Percentiles rank a stretch among this genome's conserved stretches.
Evolutionary conservation across 345 rosid species (phyloP).

Genomic region (Acer negundo): DNA sequence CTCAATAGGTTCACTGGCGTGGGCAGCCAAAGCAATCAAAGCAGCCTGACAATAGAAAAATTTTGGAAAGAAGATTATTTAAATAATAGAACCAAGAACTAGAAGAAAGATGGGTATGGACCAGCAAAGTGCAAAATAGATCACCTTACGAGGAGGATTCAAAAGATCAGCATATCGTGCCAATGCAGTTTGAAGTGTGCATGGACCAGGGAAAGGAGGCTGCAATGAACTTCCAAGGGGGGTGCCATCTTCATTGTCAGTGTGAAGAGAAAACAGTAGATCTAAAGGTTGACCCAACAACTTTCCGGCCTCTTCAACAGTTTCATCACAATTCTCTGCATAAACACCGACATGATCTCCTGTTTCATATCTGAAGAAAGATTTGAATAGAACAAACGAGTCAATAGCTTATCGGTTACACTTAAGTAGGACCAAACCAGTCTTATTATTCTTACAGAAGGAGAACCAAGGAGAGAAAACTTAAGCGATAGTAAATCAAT

Average conservation of each 20-base stretch:
- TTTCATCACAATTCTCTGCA: constrained; percentile 71
- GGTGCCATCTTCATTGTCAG: constrained; percentile 77
- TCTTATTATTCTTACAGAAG: neutral
- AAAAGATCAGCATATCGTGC: constrained; percentile 75
- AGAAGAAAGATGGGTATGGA: constrained; percentile 13
- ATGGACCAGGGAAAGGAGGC: constrained; percentile 85
- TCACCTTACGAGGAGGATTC: constrained; percentile 83
- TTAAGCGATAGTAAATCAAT: neutral
- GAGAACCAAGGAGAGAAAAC: neutral
- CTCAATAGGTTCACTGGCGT: constrained; percentile 84
- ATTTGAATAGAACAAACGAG: neutral
- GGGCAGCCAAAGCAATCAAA: constrained; percentile 84
- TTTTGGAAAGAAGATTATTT: neutral
- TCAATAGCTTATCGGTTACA: neutral
- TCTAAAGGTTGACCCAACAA: constrained; percentile 71
- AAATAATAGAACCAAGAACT: neutral
- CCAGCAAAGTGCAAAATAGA: constrained; percentile 1
- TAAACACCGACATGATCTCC: constrained; percentile 77
- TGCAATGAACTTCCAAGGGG: constrained; percentile 66
- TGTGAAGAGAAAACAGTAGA: constrained; percentile 70
- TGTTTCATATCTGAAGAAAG: constrained; percentile 67
- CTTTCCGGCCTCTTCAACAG: constrained; percentile 72
- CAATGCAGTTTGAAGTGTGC: constrained; percentile 68
- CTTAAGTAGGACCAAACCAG: neutral
- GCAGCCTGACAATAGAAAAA: constrained; percentile 58